Base-by-base conservation (phyloP, 2,329 filamentous ascomycete genomes). In the Nemania bipapillata region DNA sequence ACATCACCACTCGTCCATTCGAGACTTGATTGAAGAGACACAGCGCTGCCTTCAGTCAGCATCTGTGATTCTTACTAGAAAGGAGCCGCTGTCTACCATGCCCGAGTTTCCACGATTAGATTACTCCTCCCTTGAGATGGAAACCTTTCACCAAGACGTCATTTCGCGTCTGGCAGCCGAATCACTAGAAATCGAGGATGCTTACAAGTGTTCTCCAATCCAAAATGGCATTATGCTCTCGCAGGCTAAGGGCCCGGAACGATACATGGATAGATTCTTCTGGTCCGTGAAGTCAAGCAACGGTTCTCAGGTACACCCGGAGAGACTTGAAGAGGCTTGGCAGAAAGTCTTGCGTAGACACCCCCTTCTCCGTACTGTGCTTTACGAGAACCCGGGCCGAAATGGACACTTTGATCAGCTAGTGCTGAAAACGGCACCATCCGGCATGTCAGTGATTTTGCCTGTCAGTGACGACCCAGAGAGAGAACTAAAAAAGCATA, bases 1-100 rank as follows among this genome's bases (percentile, higher is more conserved):
- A 28, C 45, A 55, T n/a, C 24, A n/a, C 15, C 42, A 52, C 15
- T 42, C 6, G 12, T 56, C 55, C 8, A 65, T 65, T n/a, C 40
- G n/a, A 3, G 47, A 69, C 17, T 69, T 62, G 66, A 55, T 69
- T 42, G 52, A 55, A n/a, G 3, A 65, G 40, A 53, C 56, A 49
- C 28, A n/a, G 11, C 26, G 20, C 4, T 64, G 9, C 24, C 30
- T 68, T 7, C 40, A 32, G 28, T 60, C 47, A 11, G 66, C 66
- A 4, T 11, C 52, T 30, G 7, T 35, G n/a, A 47, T 26, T 6
- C 53, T 68, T 12, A 3, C 52, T 4, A 28, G 47, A 5, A 20
- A 52, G 11, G 26, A 57, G 20, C 50, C 40, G 11, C 2, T 50
- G 5, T 59, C 58, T 28, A 69, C 61, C 3, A 8, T 22, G 15